Evolutionary conservation across 177 flowering plant genomes (phyloP), one percentile per base, ranked within the genome.

Genomic region (Vitis hybrid): DNA sequence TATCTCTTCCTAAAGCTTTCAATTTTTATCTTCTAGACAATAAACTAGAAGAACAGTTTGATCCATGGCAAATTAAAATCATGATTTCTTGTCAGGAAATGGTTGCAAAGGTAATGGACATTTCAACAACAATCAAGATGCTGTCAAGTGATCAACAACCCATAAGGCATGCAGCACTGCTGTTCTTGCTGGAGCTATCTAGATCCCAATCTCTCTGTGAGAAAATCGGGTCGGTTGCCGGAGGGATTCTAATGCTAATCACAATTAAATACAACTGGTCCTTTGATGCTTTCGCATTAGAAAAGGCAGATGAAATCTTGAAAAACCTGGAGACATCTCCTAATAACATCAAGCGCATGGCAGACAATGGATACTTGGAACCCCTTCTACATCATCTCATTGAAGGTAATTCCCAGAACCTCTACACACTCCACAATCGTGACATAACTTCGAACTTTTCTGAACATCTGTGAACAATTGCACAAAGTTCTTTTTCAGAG

Each of bases 331-430:
- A 82, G 79, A 79, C n/a, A 53, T 79, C 65, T 62, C 81, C 89
- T 11, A 79, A 72, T 31, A 89, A 92, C 79, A 82, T 92, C 79
- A 92, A 81, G 80, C 70, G 52, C 47, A 90, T 92, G 95, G 95
- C 97, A 51, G 97, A 92, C 71, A 86, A 83, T 82, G 95, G 97
- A 66, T 77, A 78, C 65, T 73, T 88, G 76, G 92, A 89, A 60
- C 94, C 97, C 11, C 87, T 92, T 56, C 73, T 92, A 55, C 75
- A 78, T 68, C 86, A 87, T 82, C 89, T 92, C 19, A 64, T 74
- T 58, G 83, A 86, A 84, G 97, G 97, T 87, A 87, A 63, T 14
- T 61, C 52, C 12, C 20, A 38, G 17, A 59, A 49, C 11, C 53
- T 11, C 54, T 47, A 4, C 13, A 33, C 53, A 38, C 20, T 33